These are phyloP conservation scores for Nicotiana noctiflora DNA, from an alignment of 257 asterid genomes.

Conservation along the genomic window DNA sequence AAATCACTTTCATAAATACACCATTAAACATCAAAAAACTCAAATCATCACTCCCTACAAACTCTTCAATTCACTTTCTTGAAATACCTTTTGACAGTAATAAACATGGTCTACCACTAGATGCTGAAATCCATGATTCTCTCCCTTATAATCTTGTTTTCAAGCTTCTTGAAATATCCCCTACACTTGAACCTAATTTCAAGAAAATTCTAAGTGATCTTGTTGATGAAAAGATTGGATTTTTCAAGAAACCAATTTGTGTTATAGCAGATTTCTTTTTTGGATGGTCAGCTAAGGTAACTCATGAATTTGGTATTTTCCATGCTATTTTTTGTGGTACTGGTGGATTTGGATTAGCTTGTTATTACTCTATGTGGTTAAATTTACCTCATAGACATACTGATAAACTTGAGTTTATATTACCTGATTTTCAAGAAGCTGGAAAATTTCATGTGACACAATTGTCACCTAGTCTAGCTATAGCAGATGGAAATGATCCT, in stretches of 20 bases:
- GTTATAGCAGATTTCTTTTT: constrained; percentile 49
- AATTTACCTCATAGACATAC: constrained; percentile 38
- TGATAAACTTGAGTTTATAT: constrained; percentile 30
- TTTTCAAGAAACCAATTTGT: constrained; percentile 25
- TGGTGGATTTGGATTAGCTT: constrained; percentile 62
- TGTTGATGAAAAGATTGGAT: constrained; percentile 7
- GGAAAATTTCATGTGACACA: constrained; percentile 43
- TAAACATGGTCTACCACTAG: constrained; percentile 48
- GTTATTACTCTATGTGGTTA: constrained; percentile 52
- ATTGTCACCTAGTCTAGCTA: constrained; percentile 30
- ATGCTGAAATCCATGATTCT: constrained; percentile 35
- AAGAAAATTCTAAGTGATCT: constrained; percentile 21
- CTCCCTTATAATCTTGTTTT: constrained; percentile 32
- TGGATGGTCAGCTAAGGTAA: constrained; percentile 48
- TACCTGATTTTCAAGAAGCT: constrained; percentile 65
- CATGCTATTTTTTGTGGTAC: constrained; percentile 39
- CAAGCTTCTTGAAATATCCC: constrained; percentile 33
- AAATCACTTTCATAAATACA: constrained; percentile 25
- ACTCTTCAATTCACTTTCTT: constrained; percentile 26
- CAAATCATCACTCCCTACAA: constrained; percentile 18
- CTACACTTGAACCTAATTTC: constrained; percentile 27
- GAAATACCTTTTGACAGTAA: constrained; percentile 45
- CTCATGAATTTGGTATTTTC: constrained; percentile 40
- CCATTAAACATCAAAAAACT: constrained; percentile 48
- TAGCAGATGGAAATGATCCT: constrained; percentile 35